Conservation (phyloP, 2,329 filamentous ascomycete genomes). For the Tolypocladium tundrense region DNA sequence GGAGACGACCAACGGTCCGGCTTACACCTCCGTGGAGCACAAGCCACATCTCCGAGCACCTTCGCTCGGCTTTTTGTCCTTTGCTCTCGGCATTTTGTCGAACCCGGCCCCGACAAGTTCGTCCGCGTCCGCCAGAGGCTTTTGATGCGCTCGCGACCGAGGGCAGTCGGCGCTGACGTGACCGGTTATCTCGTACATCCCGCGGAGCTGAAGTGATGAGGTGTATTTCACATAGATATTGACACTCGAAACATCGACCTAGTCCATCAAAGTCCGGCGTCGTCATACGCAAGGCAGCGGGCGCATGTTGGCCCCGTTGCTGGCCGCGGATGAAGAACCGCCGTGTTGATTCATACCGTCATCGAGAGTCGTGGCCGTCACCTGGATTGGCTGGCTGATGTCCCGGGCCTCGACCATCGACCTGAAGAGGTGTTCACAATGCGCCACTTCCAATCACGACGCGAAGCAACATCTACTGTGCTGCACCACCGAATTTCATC, state of each 20-base stretch:
- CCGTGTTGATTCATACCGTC: too few relatives aligned
- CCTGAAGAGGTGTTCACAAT: neutral
- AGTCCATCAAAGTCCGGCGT: neutral
- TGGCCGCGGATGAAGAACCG: neutral
- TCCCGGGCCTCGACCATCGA: neutral
- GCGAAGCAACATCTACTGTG: neutral
- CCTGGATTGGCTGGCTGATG: neutral
- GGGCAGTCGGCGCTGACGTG: neutral
- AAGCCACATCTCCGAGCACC: neutral
- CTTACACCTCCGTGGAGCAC: neutral
- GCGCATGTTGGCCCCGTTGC: neutral
- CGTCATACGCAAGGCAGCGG: neutral
- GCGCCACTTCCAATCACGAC: neutral
- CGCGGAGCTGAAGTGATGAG: neutral
- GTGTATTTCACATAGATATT: neutral
- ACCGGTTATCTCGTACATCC: too few relatives aligned
- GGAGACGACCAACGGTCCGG: conserved; percentile 1
- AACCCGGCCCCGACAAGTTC: neutral
- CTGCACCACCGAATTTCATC: neutral
- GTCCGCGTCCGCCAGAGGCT: neutral
- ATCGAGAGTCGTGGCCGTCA: neutral
- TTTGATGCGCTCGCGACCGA: neutral
- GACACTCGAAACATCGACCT: neutral
- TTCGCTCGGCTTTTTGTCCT: neutral
- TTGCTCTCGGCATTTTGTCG: neutral